Evolutionary conservation across 305 asterid species (phyloP), one percentile per base, ranked within the genome.

Genomic region (Fraxinus greggii): DNA sequence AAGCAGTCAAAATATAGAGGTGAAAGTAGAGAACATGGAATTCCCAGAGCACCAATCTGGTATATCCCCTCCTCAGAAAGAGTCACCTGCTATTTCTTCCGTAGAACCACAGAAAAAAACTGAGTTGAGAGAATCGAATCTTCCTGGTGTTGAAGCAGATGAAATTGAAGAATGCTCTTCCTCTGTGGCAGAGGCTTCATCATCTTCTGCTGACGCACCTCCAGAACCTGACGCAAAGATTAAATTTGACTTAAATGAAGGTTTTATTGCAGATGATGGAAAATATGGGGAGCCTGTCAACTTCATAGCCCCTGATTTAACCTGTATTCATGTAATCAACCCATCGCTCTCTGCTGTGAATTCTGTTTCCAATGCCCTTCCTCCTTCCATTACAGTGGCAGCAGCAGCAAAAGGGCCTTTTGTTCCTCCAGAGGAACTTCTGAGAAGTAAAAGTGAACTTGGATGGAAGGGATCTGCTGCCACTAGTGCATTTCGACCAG

Each of bases 381-480:
- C 90, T 67, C 88, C 90, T 75, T 84, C 93, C 75, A 79, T 92
- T 73, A 89, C 95, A 4, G 94, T 92, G 29, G 90, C 93, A 6
- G 89, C 95, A 29, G 95, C 95, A 9, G 92, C 92, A 31, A 91
- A 88, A 82, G 92, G 95, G 72, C 87, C 93, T 13, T 92, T 91
- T 86, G 89, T 88, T 88, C 95, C 93, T 75, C 92, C 91, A 3
- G 95, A 85, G 40, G 94, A 91, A 82, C 86, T 92, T 75, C 63
- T 91, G 87, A 90, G 91, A 83, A 89, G 85, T 79, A 92, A 82
- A 85, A 91, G 87, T 29, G 95, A 86, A 72, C 89, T 89, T 33
- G 95, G 97, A 15, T 92, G 97, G 97, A 92, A 91, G 79, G 97
- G 97, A 15, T 91, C 95, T 24, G 97, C 97, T 40, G 88, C 94